Evolutionary conservation across 345 rosid species (phyloP).

Genomic region (Abelmoschus esculentus): DNA sequence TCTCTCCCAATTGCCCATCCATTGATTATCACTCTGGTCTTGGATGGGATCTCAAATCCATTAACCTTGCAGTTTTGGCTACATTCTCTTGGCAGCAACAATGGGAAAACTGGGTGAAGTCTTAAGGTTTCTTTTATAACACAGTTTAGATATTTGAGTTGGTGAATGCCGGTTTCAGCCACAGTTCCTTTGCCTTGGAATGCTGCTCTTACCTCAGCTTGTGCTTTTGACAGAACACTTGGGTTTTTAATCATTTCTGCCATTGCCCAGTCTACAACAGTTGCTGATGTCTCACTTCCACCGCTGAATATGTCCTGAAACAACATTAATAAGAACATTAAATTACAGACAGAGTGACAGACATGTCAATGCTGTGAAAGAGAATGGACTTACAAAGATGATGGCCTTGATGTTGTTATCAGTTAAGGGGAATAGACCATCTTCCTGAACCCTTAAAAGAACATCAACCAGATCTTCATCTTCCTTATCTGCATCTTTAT

Average conservation of each 20-base stretch:
- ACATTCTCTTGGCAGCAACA: constrained; percentile 2
- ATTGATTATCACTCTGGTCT: background rate
- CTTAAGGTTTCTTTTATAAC: constrained; percentile 1
- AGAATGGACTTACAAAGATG: background rate
- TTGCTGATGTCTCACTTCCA: constrained; percentile 11
- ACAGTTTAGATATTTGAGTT: background rate
- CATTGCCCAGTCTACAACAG: background rate
- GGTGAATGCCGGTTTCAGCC: background rate
- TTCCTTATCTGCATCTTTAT: background rate
- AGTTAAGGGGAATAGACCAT: background rate
- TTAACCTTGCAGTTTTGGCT: background rate
- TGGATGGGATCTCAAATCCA: background rate
- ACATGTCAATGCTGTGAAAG: background rate
- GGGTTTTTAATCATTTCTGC: constrained; percentile 7
- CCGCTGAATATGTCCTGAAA: background rate
- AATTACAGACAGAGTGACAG: no score
- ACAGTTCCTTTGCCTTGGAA: background rate
- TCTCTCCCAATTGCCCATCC: constrained; percentile 1
- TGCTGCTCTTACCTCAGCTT: constrained; percentile 3
- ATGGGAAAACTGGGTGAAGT: background rate
- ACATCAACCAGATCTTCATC: background rate
- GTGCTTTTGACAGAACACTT: background rate
- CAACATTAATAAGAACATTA: background rate
- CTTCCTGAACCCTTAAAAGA: background rate
- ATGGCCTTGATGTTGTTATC: constrained; percentile 1